phyloP scores from a whole-genome alignment of 371 early-diverging fungal species.

The Zancudomyces culisetae region DNA sequence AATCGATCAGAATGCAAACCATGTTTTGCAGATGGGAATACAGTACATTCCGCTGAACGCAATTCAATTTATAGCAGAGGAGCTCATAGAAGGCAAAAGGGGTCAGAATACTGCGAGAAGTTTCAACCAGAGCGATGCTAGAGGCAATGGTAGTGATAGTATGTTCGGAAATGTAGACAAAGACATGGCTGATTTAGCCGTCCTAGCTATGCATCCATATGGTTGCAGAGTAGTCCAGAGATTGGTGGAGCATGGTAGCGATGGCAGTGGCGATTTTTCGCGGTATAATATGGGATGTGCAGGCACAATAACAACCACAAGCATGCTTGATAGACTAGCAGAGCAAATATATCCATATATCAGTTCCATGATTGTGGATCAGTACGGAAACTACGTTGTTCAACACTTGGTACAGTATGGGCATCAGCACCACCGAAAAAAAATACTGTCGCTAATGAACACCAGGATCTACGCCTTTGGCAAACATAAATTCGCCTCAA shows the following conservation, averaged over 20 bases:
- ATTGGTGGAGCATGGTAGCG: constrained; percentile 61
- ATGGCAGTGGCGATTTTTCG: no score
- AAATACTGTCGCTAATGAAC: constrained; percentile 62
- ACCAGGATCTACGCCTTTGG: constrained; percentile 61
- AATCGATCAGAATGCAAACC: constrained; percentile 98
- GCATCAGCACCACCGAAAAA: constrained; percentile 48
- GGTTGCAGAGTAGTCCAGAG: constrained; percentile 98
- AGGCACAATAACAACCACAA: constrained; percentile 30
- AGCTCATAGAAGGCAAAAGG: background rate
- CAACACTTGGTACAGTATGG: constrained; percentile 93
- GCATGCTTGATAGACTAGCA: constrained; percentile 56
- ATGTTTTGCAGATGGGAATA: constrained; percentile 97
- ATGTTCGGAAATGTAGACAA: constrained; percentile 79
- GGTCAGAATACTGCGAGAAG: no score
- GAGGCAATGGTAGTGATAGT: no score
- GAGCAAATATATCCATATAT: constrained; percentile 75
- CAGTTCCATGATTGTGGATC: constrained; percentile 76
- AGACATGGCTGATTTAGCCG: constrained; percentile 75
- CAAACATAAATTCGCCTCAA: constrained; percentile 96
- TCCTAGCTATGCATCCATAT: constrained; percentile 88
- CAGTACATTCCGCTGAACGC: constrained; percentile 73
- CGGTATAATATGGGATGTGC: no score
- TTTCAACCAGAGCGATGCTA: no score
- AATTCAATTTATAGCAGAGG: constrained; percentile 50
- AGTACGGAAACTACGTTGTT: constrained; percentile 98